Conservation (phyloP, 805 yeast species). For the Candida qinlingensis region DNA sequence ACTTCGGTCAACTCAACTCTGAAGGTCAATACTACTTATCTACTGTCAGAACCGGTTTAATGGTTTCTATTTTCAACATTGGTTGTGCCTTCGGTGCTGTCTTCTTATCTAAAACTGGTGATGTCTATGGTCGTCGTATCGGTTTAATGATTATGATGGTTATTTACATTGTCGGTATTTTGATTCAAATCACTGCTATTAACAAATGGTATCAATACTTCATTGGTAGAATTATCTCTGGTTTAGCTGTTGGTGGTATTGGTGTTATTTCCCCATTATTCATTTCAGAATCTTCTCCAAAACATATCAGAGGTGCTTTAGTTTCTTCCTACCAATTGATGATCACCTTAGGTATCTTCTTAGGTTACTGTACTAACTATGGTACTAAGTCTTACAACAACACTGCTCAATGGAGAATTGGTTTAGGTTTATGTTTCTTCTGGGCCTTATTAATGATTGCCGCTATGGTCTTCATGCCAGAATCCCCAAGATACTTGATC, state of each 20-base stretch:
- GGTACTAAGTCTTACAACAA: constrained; percentile 57
- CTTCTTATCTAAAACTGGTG: constrained; percentile 52
- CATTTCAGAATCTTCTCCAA: constrained; percentile 68
- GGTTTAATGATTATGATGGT: constrained; percentile 59
- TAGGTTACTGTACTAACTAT: constrained; percentile 69
- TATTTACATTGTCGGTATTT: constrained; percentile 61
- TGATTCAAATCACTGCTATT: constrained; percentile 54
- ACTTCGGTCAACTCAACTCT: constrained; percentile 48
- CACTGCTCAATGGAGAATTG: constrained; percentile 76
- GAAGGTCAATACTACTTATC: constrained; percentile 43
- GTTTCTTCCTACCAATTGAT: constrained; percentile 66
- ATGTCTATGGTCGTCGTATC: constrained; percentile 58
- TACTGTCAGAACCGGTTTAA: constrained; percentile 49
- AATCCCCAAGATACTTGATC: constrained; percentile 64
- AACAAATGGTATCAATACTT: constrained; percentile 64
- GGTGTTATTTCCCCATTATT: constrained; percentile 73
- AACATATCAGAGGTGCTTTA: constrained; percentile 63
- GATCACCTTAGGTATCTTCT: constrained; percentile 67
- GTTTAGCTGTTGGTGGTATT: constrained; percentile 73
- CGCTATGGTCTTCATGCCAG: constrained; percentile 53
- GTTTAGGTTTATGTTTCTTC: constrained; percentile 51
- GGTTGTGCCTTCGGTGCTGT: constrained; percentile 77
- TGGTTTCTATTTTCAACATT: constrained; percentile 59
- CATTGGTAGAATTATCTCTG: constrained; percentile 65
- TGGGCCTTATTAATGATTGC: constrained; percentile 37